Evolutionary conservation across 2,329 filamentous ascomycete species (phyloP), one percentile per base, ranked within the genome.

Genomic region (Hypomyces perniciosus): DNA sequence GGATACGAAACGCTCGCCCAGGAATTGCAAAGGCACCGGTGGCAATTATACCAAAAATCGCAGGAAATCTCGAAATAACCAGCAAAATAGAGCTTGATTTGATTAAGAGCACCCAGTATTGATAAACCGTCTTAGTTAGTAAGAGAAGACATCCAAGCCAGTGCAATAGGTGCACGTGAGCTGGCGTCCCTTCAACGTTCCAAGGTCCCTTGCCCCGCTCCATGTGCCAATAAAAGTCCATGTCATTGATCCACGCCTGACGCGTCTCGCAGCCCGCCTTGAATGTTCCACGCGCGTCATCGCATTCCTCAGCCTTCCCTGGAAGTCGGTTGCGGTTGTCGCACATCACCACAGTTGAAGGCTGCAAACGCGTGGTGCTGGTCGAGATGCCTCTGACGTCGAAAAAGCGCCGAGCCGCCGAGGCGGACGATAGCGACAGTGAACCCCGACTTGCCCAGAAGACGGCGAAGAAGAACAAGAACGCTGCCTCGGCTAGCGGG

Each of bases 391-490:
- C 60, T 30, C 49, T 54, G 27, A 53, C 54, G 13, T 55, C 60
- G 12, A 70, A 69, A 59, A 72, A 70, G 60, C 67, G 70, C 54
- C 61, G 59, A 38, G 65, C 65, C 26, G 62, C 59, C 55, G 59
- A 62, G 44, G 60, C 60, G n/a, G 65, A 67, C 41, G 61, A 66
- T 42, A 59, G 60, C 50, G 64, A 68, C 44, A 61, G 64, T 55
- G 62, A 77, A 26, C 47, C 60, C 13, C 56, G 56, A 27, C 51
- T 59, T 34, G 50, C 59, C 12, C 52, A 57, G 26, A 65, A 76
- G 62, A 70, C 73, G 51, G 57, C 68, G 52, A 81, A 81, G 68
- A 79, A 77, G 59, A 65, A 61, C 42, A 75, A 75, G 62, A 62
- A 60, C 54, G 56, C 57, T 12, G 54, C 58, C 4, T 46, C 59